Percentiles rank a stretch among this genome's conserved stretches.
Conservation (phyloP, 768 basidiomycete genomes). For the Suillus sp. region DNA sequence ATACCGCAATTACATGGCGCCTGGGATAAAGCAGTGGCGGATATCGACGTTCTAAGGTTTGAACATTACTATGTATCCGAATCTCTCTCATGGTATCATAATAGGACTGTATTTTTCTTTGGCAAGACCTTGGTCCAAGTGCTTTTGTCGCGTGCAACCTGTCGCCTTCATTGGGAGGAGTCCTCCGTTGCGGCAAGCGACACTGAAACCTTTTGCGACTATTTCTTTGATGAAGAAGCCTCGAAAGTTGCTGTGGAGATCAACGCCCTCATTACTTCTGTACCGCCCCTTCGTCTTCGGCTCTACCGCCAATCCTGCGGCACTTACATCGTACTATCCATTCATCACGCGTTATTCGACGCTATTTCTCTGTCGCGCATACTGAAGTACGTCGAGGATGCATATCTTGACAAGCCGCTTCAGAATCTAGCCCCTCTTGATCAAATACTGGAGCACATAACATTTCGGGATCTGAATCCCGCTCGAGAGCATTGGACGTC, state of each 20-base stretch:
- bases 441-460: conserved; percentile 27
- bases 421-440: conserved; percentile 18
- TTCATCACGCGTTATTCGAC: conserved; percentile 38
- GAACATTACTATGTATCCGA: not conserved
- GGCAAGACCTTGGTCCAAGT: conserved; percentile 32
- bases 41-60: conserved; percentile 33
- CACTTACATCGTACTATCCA: conserved; percentile 29
- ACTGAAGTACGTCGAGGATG: conserved; percentile 31
- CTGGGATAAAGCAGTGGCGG: conserved; percentile 35
- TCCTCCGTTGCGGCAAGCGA: conserved; percentile 13
- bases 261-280: conserved; percentile 22
- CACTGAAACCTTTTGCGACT: conserved; percentile 20
- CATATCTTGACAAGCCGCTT: conserved; percentile 17
- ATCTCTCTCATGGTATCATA: not conserved
- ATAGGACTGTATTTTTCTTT: conserved; percentile 36
- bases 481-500: conserved; percentile 29
- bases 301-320: conserved; percentile 14
- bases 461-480: conserved; percentile 13
- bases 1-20: conserved; percentile 31
- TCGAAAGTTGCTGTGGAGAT: conserved; percentile 25
- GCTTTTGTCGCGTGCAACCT: conserved; percentile 21
- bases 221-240: conserved; percentile 27
- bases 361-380: conserved; percentile 33
- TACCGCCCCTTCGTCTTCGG: conserved; percentile 21
- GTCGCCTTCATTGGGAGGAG: conserved; percentile 22